Evolutionary conservation across 1,284 basidiomycete genomes (phyloP).

Genomic region (Phylloboletellus chloephorus): DNA sequence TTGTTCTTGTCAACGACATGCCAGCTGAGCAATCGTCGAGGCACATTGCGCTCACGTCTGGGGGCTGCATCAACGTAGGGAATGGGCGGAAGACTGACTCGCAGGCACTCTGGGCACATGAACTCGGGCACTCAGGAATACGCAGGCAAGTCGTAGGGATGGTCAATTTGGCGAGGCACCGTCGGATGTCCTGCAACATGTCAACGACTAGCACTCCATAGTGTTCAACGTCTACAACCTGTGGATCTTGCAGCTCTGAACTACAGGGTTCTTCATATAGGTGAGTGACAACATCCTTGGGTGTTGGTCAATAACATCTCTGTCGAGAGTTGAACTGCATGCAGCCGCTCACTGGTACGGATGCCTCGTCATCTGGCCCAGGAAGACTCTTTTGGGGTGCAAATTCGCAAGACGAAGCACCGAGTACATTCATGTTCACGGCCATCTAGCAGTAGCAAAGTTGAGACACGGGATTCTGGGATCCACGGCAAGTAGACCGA

Average conservation of each 20-base stretch:
- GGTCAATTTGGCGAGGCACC: constrained; percentile 8
- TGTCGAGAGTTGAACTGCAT: background rate
- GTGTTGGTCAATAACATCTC: constrained; percentile 9
- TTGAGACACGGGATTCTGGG: background rate
- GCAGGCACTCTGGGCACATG: constrained; percentile 11
- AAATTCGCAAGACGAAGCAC: background rate
- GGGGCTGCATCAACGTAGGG: constrained; percentile 6
- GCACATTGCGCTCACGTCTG: constrained; percentile 11
- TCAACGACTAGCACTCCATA: constrained; percentile 4
- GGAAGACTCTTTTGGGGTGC: background rate
- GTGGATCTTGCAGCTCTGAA: constrained; percentile 2
- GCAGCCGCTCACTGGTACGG: constrained; percentile 11
- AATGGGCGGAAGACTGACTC: constrained; percentile 8
- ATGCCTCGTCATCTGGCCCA: background rate
- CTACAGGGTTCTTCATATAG: background rate
- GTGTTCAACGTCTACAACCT: constrained; percentile 2
- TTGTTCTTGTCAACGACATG: constrained; percentile 2
- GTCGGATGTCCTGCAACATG: constrained; percentile 11
- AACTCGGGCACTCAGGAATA: constrained; percentile 1
- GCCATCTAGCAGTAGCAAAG: constrained; percentile 4
- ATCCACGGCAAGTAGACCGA: background rate
- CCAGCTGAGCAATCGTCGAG: background rate
- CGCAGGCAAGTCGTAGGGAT: constrained; percentile 11
- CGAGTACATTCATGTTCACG: background rate
- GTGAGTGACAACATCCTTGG: constrained; percentile 9